These are phyloP conservation scores for Orobanche coerulescens DNA, from an alignment of 257 asterid genomes.

Conservation along the genomic window DNA sequence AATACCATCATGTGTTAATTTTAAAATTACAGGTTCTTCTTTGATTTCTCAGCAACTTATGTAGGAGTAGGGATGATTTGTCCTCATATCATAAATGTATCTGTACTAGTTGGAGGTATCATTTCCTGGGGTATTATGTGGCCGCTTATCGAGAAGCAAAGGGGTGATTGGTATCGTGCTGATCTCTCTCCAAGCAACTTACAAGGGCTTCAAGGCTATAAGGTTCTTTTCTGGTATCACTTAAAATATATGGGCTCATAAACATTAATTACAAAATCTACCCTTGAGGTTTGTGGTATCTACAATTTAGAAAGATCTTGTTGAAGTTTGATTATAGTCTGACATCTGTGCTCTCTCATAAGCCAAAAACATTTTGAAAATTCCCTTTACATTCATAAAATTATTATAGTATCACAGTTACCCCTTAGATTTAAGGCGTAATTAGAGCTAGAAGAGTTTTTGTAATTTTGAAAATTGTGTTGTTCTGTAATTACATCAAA, in stretches of 20 bases:
- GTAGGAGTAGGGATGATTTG: conserved; percentile 74
- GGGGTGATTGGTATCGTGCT: conserved; percentile 53
- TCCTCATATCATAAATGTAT: conserved; percentile 48
- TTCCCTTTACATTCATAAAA: no score
- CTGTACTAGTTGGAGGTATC: conserved; percentile 48
- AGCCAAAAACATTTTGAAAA: no score
- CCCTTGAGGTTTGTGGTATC: not conserved
- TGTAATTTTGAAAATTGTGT: no score
- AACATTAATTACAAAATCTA: not conserved
- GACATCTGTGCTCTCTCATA: no score
- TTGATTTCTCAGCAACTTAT: conserved; percentile 59
- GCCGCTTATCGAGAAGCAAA: conserved; percentile 44
- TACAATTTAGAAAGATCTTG: no score
- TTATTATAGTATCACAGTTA: no score
- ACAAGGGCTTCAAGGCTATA: conserved; percentile 43
- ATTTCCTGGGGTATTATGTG: conserved; percentile 66
- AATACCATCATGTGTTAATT: no score
- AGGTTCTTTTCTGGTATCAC: conserved; percentile 1
- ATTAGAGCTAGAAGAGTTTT: no score
- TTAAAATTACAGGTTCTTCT: conserved; percentile 38
- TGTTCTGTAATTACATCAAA: no score
- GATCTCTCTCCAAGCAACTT: conserved; percentile 28
- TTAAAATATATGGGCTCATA: not conserved
- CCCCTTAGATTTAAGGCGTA: no score
- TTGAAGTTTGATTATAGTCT: no score